phyloP scores from a whole-genome alignment of 2,329 filamentous ascomycete species.

The Botryotinia globosa region DNA sequence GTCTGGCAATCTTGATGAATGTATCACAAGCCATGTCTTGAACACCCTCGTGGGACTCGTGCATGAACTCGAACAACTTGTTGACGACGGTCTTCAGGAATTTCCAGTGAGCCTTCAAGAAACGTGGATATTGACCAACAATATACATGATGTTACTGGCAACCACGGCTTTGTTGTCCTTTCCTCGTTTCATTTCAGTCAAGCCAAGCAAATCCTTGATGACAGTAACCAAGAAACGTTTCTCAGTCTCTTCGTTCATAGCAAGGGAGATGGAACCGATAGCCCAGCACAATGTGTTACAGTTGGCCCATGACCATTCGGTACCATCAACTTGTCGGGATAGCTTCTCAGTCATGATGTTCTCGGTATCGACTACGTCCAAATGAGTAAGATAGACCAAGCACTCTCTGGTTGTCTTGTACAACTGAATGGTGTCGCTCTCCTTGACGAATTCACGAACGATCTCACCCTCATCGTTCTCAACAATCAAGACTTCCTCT shows the following conservation, averaged over 20 bases:
- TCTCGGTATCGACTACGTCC: constrained; percentile 95
- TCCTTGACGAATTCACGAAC: constrained; percentile 99
- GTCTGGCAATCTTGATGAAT: constrained; percentile 99
- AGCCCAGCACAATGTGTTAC: constrained; percentile 98
- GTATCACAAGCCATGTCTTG: constrained; percentile 99
- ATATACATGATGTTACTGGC: constrained; percentile 99
- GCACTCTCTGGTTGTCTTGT: constrained; percentile 98
- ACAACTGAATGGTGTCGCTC: constrained; percentile 96
- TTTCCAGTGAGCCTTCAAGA: constrained; percentile 99
- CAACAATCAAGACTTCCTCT: constrained; percentile 97
- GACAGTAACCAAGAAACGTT: constrained; percentile 95
- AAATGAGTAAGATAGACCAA: constrained; percentile 96
- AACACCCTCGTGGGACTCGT: constrained; percentile 97
- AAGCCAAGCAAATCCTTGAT: constrained; percentile 96
- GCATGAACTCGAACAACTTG: constrained; percentile 99
- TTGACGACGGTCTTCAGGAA: constrained; percentile 99
- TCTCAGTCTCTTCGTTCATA: constrained; percentile 99
- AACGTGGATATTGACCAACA: constrained; percentile 96
- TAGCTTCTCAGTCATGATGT: constrained; percentile 99
- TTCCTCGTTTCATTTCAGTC: constrained; percentile 98
- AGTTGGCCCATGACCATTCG: constrained; percentile 99
- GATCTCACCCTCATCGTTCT: constrained; percentile 98
- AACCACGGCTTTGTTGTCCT: constrained; percentile 98
- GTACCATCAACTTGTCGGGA: constrained; percentile 89
- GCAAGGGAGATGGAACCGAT: constrained; percentile 98